Conservation (phyloP, 2,329 filamentous ascomycete species). For the Neonectria punicea region DNA sequence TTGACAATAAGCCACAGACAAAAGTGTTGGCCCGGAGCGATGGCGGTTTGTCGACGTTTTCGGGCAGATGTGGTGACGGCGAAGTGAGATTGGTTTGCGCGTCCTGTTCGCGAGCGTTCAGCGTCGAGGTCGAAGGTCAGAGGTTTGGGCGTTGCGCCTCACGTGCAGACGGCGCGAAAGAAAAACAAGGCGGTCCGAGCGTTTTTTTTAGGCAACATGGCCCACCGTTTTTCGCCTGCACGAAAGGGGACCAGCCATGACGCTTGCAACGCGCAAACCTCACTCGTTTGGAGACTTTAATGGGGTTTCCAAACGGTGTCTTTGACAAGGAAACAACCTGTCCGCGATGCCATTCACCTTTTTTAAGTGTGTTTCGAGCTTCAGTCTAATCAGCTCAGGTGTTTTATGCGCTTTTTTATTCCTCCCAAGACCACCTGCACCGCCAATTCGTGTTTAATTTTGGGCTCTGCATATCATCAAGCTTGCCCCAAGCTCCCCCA, state of each 20-base stretch:
- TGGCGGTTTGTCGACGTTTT: slow-evolving; percentile 20
- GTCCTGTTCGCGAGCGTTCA: slow-evolving; percentile 33
- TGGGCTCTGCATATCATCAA: slow-evolving; percentile 16
- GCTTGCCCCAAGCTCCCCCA: slow-evolving; percentile 35
- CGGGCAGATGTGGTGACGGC: slow-evolving; percentile 25
- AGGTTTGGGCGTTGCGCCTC: slow-evolving; percentile 36
- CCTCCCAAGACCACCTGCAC: slow-evolving; percentile 1
- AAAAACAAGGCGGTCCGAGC: slow-evolving; percentile 38
- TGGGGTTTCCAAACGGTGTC: slow-evolving; percentile 23
- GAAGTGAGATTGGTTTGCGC: slow-evolving; percentile 36
- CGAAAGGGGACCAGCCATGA: slow-evolving; percentile 22
- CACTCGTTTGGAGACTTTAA: slow-evolving; percentile 27
- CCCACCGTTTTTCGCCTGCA: slow-evolving; percentile 26
- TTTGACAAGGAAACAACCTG: slow-evolving; percentile 2
- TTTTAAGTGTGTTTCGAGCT: slow-evolving; percentile 6
- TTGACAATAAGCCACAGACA: not conserved
- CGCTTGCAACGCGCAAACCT: slow-evolving; percentile 30
- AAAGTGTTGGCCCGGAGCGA: slow-evolving; percentile 3
- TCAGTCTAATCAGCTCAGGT: not conserved
- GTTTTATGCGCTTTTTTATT: slow-evolving; percentile 7
- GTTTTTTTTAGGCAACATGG: slow-evolving; percentile 35
- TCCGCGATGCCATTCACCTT: slow-evolving; percentile 13
- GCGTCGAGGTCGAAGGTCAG: slow-evolving; percentile 24
- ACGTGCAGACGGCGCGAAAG: slow-evolving; percentile 39
- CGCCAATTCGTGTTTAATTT: slow-evolving; percentile 34